Evolutionary conservation across 1,284 basidiomycete genomes (phyloP).

Genomic region (Cerrena zonata): DNA sequence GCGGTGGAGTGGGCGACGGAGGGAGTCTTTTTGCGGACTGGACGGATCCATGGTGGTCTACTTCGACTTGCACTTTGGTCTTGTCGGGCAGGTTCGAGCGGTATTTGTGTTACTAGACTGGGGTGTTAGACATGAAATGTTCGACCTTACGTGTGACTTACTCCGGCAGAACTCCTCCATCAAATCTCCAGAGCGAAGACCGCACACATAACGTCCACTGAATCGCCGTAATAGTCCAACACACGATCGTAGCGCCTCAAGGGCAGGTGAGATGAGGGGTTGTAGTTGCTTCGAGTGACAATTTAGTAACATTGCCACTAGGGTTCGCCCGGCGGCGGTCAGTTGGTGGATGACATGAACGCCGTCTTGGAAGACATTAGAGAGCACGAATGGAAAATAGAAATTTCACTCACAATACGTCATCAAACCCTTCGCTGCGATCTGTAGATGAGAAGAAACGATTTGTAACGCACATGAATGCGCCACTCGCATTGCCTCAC

Average conservation of each 20-base stretch:
- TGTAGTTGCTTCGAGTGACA: constrained; percentile 66
- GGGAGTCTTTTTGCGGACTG: constrained; percentile 70
- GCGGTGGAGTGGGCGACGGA: constrained; percentile 37
- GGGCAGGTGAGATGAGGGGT: constrained; percentile 69
- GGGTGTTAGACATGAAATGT: too few species aligned
- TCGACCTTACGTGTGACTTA: too few species aligned
- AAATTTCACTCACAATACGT: constrained; percentile 70
- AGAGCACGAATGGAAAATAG: constrained; percentile 9
- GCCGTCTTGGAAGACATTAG: constrained; percentile 50
- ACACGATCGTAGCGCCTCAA: constrained; percentile 80
- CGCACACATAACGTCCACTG: constrained; percentile 79
- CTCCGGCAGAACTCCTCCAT: constrained; percentile 89
- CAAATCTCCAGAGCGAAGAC: constrained; percentile 79
- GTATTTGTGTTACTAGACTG: constrained; percentile 74
- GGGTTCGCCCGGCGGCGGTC: constrained; percentile 84
- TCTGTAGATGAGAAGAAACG: constrained; percentile 74
- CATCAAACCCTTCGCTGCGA: constrained; percentile 84
- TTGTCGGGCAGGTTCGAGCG: constrained; percentile 61
- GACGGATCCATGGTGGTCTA: constrained; percentile 80
- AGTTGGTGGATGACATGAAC: constrained; percentile 90
- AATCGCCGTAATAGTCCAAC: constrained; percentile 75
- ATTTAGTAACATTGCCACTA: constrained; percentile 79
- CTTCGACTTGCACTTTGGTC: constrained; percentile 44
- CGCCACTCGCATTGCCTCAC: constrained; percentile 62
- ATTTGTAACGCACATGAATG: constrained; percentile 74